Conservation (phyloP, 1,139 yeast genomes). For the Blastobotrys arbuscula region DNA sequence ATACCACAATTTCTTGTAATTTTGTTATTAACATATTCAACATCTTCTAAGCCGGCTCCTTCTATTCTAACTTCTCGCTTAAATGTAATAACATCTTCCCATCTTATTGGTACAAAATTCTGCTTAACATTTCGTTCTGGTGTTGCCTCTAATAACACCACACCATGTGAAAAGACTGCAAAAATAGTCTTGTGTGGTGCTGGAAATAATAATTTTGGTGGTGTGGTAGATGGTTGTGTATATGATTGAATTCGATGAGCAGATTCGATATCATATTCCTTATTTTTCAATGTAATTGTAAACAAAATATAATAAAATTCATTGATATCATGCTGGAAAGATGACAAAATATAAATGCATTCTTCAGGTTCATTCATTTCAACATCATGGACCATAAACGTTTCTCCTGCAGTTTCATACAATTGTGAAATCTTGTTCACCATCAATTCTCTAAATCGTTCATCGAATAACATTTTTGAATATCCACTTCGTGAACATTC, state of each 20-base stretch:
- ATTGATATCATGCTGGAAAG: conserved; percentile 33
- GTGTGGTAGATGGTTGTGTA: conserved; percentile 31
- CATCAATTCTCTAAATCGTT: conserved; percentile 35
- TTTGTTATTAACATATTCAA: conserved; percentile 18
- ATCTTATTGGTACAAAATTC: conserved; percentile 43
- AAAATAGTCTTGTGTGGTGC: conserved; percentile 58
- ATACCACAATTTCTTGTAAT: conserved; percentile 39
- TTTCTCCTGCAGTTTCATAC: conserved; percentile 40
- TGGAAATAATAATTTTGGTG: conserved; percentile 56
- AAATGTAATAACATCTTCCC: conserved; percentile 74
- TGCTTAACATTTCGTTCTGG: conserved; percentile 34
- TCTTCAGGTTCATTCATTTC: conserved; percentile 33
- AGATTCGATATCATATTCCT: conserved; percentile 50
- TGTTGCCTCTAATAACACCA: conserved; percentile 61
- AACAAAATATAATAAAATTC: conserved; percentile 45
- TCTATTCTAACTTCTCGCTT: conserved; percentile 49
- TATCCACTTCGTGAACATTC: conserved; percentile 43
- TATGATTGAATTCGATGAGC: conserved; percentile 51
- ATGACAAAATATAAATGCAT: conserved; percentile 48
- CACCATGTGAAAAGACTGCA: conserved; percentile 53
- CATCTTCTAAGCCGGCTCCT: conserved; percentile 55
- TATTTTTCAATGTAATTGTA: conserved; percentile 49
- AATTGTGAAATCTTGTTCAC: conserved; percentile 38
- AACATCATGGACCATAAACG: conserved; percentile 50
- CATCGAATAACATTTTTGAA: conserved; percentile 36